phyloP scores from a whole-genome alignment of 306 rosid genomes.

The Malus sylvestris region DNA sequence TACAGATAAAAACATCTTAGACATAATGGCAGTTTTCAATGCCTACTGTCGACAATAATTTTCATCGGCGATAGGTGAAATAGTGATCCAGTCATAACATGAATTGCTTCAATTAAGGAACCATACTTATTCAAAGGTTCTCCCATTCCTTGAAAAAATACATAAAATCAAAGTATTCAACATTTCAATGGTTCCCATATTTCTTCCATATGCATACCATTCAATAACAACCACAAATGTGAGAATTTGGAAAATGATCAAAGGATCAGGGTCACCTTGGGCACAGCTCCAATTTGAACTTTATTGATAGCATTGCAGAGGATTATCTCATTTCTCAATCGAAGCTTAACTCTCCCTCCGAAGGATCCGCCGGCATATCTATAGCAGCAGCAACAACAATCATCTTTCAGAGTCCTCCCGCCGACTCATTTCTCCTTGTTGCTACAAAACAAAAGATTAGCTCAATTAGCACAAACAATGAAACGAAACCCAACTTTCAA shows the following conservation, averaged over 20 bases:
- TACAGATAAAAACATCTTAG: not conserved
- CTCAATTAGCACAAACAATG: not conserved
- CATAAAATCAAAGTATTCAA: not conserved
- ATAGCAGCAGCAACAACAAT: conserved; percentile 83
- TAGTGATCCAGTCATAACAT: conserved; percentile 65
- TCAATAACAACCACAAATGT: not conserved
- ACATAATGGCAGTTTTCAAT: not conserved
- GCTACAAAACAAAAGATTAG: conserved; percentile 35
- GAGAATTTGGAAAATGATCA: not conserved
- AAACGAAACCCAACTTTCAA: not conserved
- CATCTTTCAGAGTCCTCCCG: conserved; percentile 90
- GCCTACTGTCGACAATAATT: conserved; percentile 63
- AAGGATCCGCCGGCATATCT: conserved; percentile 87
- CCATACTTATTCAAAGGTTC: conserved; percentile 85
- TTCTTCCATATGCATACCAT: not conserved
- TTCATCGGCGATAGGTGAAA: conserved; percentile 70
- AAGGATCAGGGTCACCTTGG: conserved; percentile 46
- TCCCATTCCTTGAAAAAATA: conserved; percentile 75
- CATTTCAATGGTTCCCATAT: not conserved
- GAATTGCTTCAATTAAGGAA: conserved; percentile 74
- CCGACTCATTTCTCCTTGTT: conserved; percentile 78
- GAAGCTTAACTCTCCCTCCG: conserved; percentile 92
- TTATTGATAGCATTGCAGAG: conserved; percentile 81
- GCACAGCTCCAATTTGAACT: conserved; percentile 69
- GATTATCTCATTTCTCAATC: conserved; percentile 83